These are phyloP conservation scores for Passiflora organensis DNA, from an alignment of 345 rosid genomes.

Conservation along the genomic window DNA sequence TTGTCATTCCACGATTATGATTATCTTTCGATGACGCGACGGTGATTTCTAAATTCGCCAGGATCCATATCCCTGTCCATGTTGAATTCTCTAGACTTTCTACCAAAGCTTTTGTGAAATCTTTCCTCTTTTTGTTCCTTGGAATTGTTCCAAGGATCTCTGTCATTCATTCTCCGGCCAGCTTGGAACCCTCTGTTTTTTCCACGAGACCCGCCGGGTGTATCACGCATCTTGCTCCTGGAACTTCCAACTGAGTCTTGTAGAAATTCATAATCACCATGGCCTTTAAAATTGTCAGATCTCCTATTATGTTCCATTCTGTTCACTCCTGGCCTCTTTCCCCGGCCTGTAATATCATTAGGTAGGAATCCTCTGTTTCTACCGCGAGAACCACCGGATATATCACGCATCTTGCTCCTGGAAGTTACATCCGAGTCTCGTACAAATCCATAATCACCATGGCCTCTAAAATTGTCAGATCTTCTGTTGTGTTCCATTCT, in stretches of 20 bases:
- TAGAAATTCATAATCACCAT: constrained; percentile 20
- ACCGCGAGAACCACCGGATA: constrained; percentile 30
- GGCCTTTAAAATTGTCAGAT: constrained; percentile 27
- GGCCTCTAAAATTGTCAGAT: constrained; percentile 28
- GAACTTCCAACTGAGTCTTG: constrained; percentile 17
- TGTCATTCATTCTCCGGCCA: constrained; percentile 12
- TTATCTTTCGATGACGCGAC: constrained; percentile 54
- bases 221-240: constrained; percentile 27
- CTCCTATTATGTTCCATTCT: constrained; percentile 25
- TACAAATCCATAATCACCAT: constrained; percentile 20
- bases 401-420: constrained; percentile 27
- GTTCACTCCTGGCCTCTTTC: constrained; percentile 23
- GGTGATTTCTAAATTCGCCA: constrained; percentile 43
- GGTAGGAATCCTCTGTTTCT: constrained; percentile 21
- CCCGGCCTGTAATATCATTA: constrained; percentile 13
- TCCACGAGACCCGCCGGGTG: constrained; percentile 30
- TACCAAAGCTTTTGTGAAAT: constrained; percentile 9
- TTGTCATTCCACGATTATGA: not conserved
- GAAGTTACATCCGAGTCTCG: constrained; percentile 17
- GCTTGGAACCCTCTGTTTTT: constrained; percentile 23
- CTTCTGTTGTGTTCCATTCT: constrained; percentile 25
- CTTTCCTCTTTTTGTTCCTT: constrained; percentile 17
- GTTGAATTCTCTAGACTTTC: constrained; percentile 18
- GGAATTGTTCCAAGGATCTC: constrained; percentile 13
- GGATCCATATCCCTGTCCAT: constrained; percentile 12